Percentiles rank a stretch among this genome's conserved stretches.
Evolutionary conservation across 2,329 filamentous ascomycete genomes (phyloP).

Genomic region (Fusarium pseudonygamai): DNA sequence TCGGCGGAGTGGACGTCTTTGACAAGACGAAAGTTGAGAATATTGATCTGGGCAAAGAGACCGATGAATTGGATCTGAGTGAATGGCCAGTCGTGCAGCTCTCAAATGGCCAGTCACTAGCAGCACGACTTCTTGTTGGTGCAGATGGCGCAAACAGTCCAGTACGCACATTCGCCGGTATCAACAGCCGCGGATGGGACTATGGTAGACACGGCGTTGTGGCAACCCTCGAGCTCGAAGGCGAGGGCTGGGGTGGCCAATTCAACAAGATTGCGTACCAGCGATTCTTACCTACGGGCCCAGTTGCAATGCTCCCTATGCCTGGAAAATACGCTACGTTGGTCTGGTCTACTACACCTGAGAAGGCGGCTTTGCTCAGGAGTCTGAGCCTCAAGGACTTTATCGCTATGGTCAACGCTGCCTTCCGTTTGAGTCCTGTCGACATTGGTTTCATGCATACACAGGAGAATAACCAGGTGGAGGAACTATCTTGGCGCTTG

Average conservation of each 20-base stretch:
- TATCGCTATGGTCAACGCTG: conserved; percentile 88
- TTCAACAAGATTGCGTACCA: conserved; percentile 85
- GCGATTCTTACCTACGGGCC: conserved; percentile 91
- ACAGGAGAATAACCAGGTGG: conserved; percentile 64
- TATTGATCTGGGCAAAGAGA: conserved; percentile 79
- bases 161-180: conserved; percentile 88
- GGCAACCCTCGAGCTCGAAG: conserved; percentile 81
- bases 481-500: conserved; percentile 87
- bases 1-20: conserved; percentile 75
- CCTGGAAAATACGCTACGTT: conserved; percentile 85
- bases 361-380: conserved; percentile 82
- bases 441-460: conserved; percentile 88
- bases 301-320: conserved; percentile 89
- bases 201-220: conserved; percentile 92
- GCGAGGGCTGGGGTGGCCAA: conserved; percentile 63
- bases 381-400: conserved; percentile 78
- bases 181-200: conserved; percentile 89
- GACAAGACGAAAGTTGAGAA: conserved; percentile 80
- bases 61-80: conserved; percentile 77
- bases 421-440: conserved; percentile 81
- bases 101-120: conserved; percentile 72
- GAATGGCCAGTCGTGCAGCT: conserved; percentile 89
- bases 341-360: conserved; percentile 93
- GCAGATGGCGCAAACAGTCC: conserved; percentile 96
- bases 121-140: conserved; percentile 86